Percentiles rank a stretch among this genome's conserved stretches.
Conservation (phyloP, 345 rosid species). For the Citrus inodora region DNA sequence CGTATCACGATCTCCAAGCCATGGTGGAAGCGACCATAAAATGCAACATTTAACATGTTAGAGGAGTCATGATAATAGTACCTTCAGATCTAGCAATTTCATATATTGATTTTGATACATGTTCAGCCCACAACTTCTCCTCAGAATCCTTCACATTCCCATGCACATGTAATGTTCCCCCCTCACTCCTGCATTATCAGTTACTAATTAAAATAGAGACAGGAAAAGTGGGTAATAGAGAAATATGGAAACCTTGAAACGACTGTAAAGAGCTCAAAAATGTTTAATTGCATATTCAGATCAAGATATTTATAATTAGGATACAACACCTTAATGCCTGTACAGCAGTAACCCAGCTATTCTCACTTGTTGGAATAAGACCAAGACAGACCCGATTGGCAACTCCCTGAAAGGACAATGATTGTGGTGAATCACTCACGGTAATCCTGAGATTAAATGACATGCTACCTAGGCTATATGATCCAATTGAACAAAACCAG, state of each 20-base stretch:
- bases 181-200: slow-evolving; percentile 56
- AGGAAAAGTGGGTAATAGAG: background rate
- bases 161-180: slow-evolving; percentile 86
- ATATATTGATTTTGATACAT: slow-evolving; percentile 44
- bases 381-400: slow-evolving; percentile 93
- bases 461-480: background rate
- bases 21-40: background rate
- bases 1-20: background rate
- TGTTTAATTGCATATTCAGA: background rate
- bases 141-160: slow-evolving; percentile 86
- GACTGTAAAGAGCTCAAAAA: background rate
- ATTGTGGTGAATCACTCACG: slow-evolving; percentile 4
- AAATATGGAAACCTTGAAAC: background rate
- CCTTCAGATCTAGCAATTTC: slow-evolving; percentile 76
- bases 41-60: no score
- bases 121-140: slow-evolving; percentile 51
- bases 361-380: slow-evolving; percentile 87
- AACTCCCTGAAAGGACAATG: slow-evolving; percentile 51
- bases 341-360: slow-evolving; percentile 84
- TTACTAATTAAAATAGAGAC: slow-evolving; percentile 5
- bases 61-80: slow-evolving; percentile 15
- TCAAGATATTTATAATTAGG: background rate
- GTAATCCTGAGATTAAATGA: background rate
- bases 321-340: slow-evolving; percentile 68
- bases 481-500: background rate